Evolutionary conservation across 768 basidiomycete species (phyloP).

Genomic region (Suillus luteus): DNA sequence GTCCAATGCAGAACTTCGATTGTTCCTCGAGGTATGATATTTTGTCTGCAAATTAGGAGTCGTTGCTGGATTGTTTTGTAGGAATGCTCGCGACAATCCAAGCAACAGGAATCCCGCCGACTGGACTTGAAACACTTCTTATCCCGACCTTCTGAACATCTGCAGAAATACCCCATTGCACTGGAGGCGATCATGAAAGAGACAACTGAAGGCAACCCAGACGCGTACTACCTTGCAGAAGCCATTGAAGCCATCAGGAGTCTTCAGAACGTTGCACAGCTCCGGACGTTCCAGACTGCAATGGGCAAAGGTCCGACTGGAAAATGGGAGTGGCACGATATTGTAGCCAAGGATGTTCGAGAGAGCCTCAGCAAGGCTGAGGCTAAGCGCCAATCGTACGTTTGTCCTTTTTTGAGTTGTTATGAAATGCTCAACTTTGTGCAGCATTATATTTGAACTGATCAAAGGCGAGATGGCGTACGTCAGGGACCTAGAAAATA

Average conservation of each 20-base stretch:
- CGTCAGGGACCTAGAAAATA: slow-evolving; percentile 87
- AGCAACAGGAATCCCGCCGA: slow-evolving; percentile 57
- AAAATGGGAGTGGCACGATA: slow-evolving; percentile 90
- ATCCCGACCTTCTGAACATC: slow-evolving; percentile 60
- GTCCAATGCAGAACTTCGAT: slow-evolving; percentile 73
- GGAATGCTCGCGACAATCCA: slow-evolving; percentile 44
- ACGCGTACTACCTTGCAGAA: slow-evolving; percentile 79
- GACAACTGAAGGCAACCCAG: slow-evolving; percentile 78
- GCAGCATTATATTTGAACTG: slow-evolving; percentile 88
- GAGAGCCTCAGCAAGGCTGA: slow-evolving; percentile 69
- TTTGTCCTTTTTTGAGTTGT: slow-evolving; percentile 9
- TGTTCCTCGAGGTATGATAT: slow-evolving; percentile 77
- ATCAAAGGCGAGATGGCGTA: slow-evolving; percentile 97
- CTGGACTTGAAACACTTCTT: slow-evolving; percentile 65
- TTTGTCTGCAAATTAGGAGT: background rate
- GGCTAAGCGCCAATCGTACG: slow-evolving; percentile 83
- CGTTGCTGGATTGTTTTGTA: slow-evolving; percentile 12
- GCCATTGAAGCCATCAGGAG: slow-evolving; percentile 84
- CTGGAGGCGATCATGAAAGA: slow-evolving; percentile 86
- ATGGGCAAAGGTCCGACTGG: slow-evolving; percentile 80
- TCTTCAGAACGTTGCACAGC: slow-evolving; percentile 76
- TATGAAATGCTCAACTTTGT: slow-evolving; percentile 8
- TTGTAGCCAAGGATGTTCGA: slow-evolving; percentile 70
- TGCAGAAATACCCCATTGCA: slow-evolving; percentile 72
- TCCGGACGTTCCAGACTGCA: slow-evolving; percentile 88